Percentiles rank a stretch among this genome's conserved stretches.
phyloP scores from a whole-genome alignment of 2,329 filamentous ascomycete species.

The Hyphodiscus sp. region DNA sequence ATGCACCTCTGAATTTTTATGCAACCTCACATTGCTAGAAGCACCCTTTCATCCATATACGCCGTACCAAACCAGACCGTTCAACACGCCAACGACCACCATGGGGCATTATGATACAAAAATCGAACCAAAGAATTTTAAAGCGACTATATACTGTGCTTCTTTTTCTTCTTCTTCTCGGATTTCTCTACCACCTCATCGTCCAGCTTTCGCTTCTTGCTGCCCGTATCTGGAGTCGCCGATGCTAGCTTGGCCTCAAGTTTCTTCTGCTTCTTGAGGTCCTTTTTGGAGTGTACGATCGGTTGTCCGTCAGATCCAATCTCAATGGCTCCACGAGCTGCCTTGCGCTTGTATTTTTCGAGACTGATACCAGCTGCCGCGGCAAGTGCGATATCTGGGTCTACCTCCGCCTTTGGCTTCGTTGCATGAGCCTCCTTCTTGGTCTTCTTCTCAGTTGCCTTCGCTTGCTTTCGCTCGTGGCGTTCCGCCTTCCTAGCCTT shows the following conservation, averaged over 20 bases:
- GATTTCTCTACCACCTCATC: constrained; percentile 50
- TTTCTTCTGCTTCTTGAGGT: constrained; percentile 60
- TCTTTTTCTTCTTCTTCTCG: constrained; percentile 55
- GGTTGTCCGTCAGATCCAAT: constrained; percentile 59
- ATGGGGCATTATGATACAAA: constrained; percentile 14
- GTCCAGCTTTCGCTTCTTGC: constrained; percentile 66
- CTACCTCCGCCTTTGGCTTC: constrained; percentile 24
- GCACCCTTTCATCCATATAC: constrained; percentile 1
- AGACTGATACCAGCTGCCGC: constrained; percentile 63
- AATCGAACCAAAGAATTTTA: not conserved
- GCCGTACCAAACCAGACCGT: constrained; percentile 7
- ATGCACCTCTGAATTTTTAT: not conserved
- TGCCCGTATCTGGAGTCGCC: constrained; percentile 34
- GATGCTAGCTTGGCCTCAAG: constrained; percentile 48
- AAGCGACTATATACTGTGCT: constrained; percentile 22
- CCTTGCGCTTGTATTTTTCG: constrained; percentile 73
- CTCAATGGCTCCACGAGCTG: constrained; percentile 67
- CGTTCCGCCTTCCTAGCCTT: constrained; percentile 23
- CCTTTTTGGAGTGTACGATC: constrained; percentile 66
- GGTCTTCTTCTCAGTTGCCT: constrained; percentile 31
- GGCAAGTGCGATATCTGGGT: constrained; percentile 45
- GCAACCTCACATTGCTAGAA: not conserved
- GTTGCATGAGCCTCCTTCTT: constrained; percentile 34
- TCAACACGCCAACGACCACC: not conserved
- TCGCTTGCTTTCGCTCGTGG: constrained; percentile 25